Evolutionary conservation across 108 stramenopile species (phyloP), one percentile per base, ranked within the genome.

Genomic region (Mediolabrus comicus): DNA sequence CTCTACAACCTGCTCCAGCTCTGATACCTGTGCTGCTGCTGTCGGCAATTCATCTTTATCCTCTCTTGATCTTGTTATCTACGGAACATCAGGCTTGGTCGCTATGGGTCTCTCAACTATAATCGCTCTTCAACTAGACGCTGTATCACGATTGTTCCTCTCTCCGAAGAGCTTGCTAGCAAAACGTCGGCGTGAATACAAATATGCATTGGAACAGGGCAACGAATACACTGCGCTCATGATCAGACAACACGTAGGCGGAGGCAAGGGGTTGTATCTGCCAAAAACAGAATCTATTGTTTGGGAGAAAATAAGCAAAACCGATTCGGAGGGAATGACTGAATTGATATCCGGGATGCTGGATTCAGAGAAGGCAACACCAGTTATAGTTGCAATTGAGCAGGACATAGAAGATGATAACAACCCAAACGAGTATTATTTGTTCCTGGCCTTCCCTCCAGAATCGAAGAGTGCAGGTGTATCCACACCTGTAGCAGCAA

Each of bases 301-400:
- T 5, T 75, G 65, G 64, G 64, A 68, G 32, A 31, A 33, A 34
- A 24, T 67, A 7, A 24, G 26, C 3, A 38, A 32, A 1, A 49
- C n/a, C 9, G 49, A 59, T 22, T 31, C 30, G 2, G 65, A 27
- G 3, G 72, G 56, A 43, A 68, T 74, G 59, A 35, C 67, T 3
- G 12, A 7, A 11, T 39, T 79, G 52, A 30, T 79, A 0, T 4
- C 38, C 3, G 72, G 62, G 9, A 64, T 79, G 24, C 12, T 66
- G 57, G 72, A 79, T 26, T 25, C 35, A 8, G 55, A 53, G 17
- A 62, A 60, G 22, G 25, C 65, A 1, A 62, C 60, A 55, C 77
- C 77, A 12, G 72, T 69, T 36, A 79, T 79, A 49, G 72, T 74
- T 59, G 77, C 77, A 35, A 60, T 79, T 13, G 77, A 79, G 19